A percentile compares a stretch with the other conserved stretches of the same genome.
These are phyloP conservation scores for Flaveria sonorensis DNA, from an alignment of 129 eudicot genomes.

Conservation along the genomic window DNA sequence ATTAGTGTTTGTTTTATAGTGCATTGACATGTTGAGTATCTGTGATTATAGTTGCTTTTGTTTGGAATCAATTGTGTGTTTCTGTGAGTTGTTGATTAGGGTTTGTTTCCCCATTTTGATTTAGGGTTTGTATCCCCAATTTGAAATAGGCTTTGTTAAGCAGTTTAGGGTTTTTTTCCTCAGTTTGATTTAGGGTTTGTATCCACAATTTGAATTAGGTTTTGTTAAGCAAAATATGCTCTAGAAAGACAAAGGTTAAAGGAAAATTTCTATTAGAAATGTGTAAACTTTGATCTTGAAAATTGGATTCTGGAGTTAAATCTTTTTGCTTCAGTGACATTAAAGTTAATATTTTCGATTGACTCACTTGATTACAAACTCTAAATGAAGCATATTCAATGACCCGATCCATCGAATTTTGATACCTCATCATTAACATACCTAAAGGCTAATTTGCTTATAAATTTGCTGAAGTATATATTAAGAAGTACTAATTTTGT, in stretches of 20 bases:
- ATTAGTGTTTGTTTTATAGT: constrained; percentile 5
- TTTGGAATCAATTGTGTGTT: constrained; percentile 2
- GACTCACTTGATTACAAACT: background rate
- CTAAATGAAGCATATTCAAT: background rate
- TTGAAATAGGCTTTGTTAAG: background rate
- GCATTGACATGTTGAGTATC: background rate
- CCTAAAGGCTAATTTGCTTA: background rate
- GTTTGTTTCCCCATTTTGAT: background rate
- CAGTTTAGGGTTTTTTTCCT: constrained; percentile 9
- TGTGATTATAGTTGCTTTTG: background rate
- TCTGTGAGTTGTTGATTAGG: constrained; percentile 19
- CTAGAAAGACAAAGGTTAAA: background rate
- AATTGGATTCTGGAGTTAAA: no score
- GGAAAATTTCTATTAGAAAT: background rate
- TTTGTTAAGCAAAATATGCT: background rate
- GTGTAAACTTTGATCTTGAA: no score
- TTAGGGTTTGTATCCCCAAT: background rate
- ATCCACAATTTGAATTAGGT: background rate
- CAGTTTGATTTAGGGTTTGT: constrained; percentile 4
- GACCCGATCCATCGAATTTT: background rate
- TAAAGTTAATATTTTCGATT: background rate
- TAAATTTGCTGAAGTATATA: background rate
- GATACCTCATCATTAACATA: background rate
- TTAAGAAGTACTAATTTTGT: background rate
- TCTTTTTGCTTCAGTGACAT: background rate